Percentiles rank a stretch among this genome's conserved stretches.
phyloP scores from a whole-genome alignment of 345 rosid genomes.

The Camelina neglecta region DNA sequence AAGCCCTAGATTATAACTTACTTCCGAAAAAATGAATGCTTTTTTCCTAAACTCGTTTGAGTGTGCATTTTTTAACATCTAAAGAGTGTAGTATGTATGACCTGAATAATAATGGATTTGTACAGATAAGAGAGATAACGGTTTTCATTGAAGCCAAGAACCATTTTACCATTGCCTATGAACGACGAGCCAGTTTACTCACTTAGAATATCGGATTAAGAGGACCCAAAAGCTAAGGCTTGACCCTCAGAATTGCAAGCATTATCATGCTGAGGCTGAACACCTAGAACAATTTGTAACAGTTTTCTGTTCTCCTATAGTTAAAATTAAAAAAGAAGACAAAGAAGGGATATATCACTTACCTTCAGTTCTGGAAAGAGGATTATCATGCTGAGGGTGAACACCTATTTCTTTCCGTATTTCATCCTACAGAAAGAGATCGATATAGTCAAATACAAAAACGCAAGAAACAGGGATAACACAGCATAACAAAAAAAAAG shows the following conservation, averaged over 20 bases:
- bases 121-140: conserved; percentile 80
- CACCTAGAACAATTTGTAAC: too few relatives aligned
- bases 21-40: too few relatives aligned
- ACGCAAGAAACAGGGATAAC: conserved; percentile 13
- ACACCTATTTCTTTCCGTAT: conserved; percentile 88
- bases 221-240: conserved; percentile 9
- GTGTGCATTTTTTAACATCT: neutral
- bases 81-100: conserved; percentile 2
- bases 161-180: conserved; percentile 64
- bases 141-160: conserved; percentile 79
- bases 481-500: neutral
- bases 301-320: neutral
- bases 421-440: conserved; percentile 66
- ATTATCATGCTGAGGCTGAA: too few relatives aligned
- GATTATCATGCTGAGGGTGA: conserved; percentile 91
- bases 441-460: conserved; percentile 27
- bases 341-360: conserved; percentile 45
- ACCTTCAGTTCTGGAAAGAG: conserved; percentile 95
- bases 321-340: conserved; percentile 19
- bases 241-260: neutral
- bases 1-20: neutral
- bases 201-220: conserved; percentile 35
- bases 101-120: conserved; percentile 1
- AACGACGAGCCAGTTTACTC: conserved; percentile 54
- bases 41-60: too few relatives aligned